Evolutionary conservation across 805 yeast genomes (phyloP).

Genomic region (Brettanomyces naardenensis): DNA sequence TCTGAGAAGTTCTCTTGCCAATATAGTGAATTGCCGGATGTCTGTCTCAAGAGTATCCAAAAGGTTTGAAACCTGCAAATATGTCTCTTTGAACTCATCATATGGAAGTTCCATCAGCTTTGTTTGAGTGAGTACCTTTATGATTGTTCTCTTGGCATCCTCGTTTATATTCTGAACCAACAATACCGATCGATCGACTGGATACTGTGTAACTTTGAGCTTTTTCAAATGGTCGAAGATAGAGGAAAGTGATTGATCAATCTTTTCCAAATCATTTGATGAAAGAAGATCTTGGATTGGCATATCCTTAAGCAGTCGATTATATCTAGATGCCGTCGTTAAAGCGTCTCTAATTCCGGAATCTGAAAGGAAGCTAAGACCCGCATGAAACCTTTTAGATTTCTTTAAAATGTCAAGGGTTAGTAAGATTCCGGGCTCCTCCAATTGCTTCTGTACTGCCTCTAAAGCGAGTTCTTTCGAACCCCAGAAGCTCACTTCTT

Average conservation of each 20-base stretch:
- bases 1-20: constrained; percentile 69
- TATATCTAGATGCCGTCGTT: constrained; percentile 44
- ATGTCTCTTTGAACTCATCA: constrained; percentile 29
- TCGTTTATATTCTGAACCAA: constrained; percentile 58
- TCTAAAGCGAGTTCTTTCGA: constrained; percentile 56
- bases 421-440: constrained; percentile 41
- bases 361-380: constrained; percentile 65
- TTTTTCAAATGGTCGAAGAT: constrained; percentile 60
- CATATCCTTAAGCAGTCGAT: constrained; percentile 57
- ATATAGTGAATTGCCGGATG: constrained; percentile 52
- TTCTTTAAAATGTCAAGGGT: constrained; percentile 54
- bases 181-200: constrained; percentile 53
- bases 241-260: constrained; percentile 36
- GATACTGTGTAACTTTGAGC: constrained; percentile 52
- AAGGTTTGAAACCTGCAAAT: constrained; percentile 24
- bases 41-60: constrained; percentile 52
- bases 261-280: constrained; percentile 34
- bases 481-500: constrained; percentile 75
- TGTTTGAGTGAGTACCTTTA: constrained; percentile 27
- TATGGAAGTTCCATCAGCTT: constrained; percentile 38
- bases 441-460: constrained; percentile 50
- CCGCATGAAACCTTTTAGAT: constrained; percentile 75
- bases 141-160: constrained; percentile 44
- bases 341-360: constrained; percentile 55
- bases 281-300: constrained; percentile 55